Percentiles rank a stretch among this genome's conserved stretches.
These are phyloP conservation scores for Rhinocladiella mackenziei DNA, from an alignment of 2,329 filamentous ascomycete genomes.

Conservation along the genomic window DNA sequence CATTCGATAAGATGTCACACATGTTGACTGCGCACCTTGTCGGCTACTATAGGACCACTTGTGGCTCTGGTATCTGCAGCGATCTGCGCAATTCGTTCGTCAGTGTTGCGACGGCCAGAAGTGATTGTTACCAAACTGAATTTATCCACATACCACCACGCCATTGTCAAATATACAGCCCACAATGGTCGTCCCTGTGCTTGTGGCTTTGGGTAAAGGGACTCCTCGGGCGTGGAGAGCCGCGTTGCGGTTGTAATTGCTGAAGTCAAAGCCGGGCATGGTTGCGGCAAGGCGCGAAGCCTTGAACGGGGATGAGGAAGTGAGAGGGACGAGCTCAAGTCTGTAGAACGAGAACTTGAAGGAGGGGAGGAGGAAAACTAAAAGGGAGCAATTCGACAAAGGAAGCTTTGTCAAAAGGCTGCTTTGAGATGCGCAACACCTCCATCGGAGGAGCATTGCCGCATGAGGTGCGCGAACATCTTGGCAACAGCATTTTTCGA, in stretches of 20 bases:
- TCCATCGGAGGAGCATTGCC: neutral
- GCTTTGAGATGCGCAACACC: conserved; percentile 14
- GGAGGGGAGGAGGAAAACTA: neutral
- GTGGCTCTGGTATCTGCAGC: conserved; percentile 97
- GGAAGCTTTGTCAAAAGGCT: conserved; percentile 6
- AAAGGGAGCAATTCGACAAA: neutral
- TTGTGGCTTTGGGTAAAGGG: conserved; percentile 93
- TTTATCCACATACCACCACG: conserved; percentile 67
- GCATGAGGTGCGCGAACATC: neutral
- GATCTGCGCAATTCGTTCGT: conserved; percentile 56
- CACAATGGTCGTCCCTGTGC: conserved; percentile 97
- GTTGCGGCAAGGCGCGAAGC: conserved; percentile 18
- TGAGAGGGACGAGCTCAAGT: neutral
- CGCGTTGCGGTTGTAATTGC: conserved; percentile 98
- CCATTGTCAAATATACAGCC: conserved; percentile 95
- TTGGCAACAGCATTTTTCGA: no score
- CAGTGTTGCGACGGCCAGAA: no score
- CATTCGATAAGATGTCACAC: neutral
- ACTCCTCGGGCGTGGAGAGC: conserved; percentile 91
- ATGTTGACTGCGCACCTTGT: conserved; percentile 63
- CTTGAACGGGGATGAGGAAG: neutral
- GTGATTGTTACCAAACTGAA: conserved; percentile 6
- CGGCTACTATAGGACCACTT: conserved; percentile 94
- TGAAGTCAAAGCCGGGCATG: conserved; percentile 99
- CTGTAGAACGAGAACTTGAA: neutral